Base-by-base conservation (phyloP, 305 asterid genomes). In the Fraxinus floribunda region DNA sequence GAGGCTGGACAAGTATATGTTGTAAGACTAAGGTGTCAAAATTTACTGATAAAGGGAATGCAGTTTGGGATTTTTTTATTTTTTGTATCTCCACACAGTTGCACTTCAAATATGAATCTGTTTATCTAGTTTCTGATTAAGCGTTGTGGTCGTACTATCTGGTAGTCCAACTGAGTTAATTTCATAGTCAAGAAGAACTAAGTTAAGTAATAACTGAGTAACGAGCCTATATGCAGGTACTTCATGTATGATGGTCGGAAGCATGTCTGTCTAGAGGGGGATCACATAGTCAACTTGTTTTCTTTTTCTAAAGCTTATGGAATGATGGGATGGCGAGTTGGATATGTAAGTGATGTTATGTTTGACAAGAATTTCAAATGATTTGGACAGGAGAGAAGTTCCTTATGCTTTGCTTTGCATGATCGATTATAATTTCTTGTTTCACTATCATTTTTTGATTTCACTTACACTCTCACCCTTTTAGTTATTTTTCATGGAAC, bases 291-390 rank as follows among this genome's bases (percentile, higher is more conserved):
- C 88, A 94, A 97, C 82, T 85, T 97, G 75, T 97, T 97, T 80
- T 97, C 99, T 70, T 94, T 97, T 85, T 97, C 99, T 29, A 97
- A 97, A 86, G 99, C 99, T 72, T 93, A 97, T 72, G 99, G 99
- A 71, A 97, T 97, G 99, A 97, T 97, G 99, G 99, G 99, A 77
- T 97, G 99, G 99, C 94, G 99, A 88, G 98, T 97, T 84, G 99
- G 99, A 84, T 97, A 97, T 57, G 99, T 97, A 90, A 91, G 99
- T 90, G 75, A 74, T 71, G 36, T 83, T 29, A 74, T 60, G 75
- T 78, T n/a, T 18, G n/a, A 49, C 13, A 55, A 36, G 76, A n/a
- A 55, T 44, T n/a, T 55, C 41, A 1, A 36, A 24, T 38, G 81
- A 6, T 49, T n/a, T 41, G 49, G 78, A 46, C 36, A 70, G 52